phyloP scores from a whole-genome alignment of 2,329 filamentous ascomycete genomes.

The Ceratocystis cubensis region DNA sequence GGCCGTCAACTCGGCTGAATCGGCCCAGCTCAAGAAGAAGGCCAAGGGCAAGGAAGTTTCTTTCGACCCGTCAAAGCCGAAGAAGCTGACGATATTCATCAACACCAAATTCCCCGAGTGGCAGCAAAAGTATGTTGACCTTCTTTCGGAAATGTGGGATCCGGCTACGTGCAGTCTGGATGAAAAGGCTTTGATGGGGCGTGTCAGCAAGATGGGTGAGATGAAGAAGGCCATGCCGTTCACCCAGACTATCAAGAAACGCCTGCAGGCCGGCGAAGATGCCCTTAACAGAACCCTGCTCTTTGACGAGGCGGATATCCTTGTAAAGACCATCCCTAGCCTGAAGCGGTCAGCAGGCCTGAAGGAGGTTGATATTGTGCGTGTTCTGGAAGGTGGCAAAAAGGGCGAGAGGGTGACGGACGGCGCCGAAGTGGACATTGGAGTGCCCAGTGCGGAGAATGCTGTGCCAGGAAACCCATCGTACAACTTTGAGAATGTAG shows the following conservation, averaged over 20 bases:
- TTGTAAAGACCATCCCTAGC: slow-evolving; percentile 65
- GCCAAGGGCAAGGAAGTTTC: slow-evolving; percentile 76
- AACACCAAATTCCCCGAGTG: slow-evolving; percentile 72
- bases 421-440: slow-evolving; percentile 44
- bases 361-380: slow-evolving; percentile 57
- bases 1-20: slow-evolving; percentile 78
- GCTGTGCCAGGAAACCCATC: slow-evolving; percentile 73
- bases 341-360: slow-evolving; percentile 64
- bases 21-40: slow-evolving; percentile 71
- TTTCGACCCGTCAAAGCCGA: slow-evolving; percentile 84
- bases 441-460: slow-evolving; percentile 49
- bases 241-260: slow-evolving; percentile 73
- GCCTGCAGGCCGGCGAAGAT: slow-evolving; percentile 58
- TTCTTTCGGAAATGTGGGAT: slow-evolving; percentile 61
- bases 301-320: slow-evolving; percentile 70
- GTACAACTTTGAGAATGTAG: slow-evolving; percentile 74
- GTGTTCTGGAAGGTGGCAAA: slow-evolving; percentile 58
- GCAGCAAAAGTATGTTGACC: slow-evolving; percentile 82
- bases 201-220: slow-evolving; percentile 70
- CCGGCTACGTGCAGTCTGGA: slow-evolving; percentile 49
- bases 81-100: slow-evolving; percentile 78
- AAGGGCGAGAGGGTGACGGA: slow-evolving; percentile 44
- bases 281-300: slow-evolving; percentile 75
- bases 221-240: slow-evolving; percentile 99
- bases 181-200: slow-evolving; percentile 67